A percentile compares a stretch with the other conserved stretches of the same genome.
phyloP scores from a whole-genome alignment of 2,329 filamentous ascomycete genomes.

The Botrytis fabae region DNA sequence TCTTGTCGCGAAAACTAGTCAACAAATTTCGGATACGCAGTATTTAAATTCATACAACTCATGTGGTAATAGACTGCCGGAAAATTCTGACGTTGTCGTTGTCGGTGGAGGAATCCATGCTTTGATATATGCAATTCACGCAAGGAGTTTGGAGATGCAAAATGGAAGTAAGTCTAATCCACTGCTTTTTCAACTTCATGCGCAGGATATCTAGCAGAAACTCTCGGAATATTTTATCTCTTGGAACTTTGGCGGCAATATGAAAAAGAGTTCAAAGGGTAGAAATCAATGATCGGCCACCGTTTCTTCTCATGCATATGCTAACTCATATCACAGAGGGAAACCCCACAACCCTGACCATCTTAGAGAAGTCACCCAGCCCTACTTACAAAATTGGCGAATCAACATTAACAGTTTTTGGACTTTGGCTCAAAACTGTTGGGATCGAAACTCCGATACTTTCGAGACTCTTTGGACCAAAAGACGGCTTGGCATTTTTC shows the following conservation, averaged over 20 bases:
- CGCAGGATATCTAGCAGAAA: background rate
- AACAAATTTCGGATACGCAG: constrained; percentile 6
- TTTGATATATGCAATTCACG: constrained; percentile 36
- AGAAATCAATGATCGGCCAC: background rate
- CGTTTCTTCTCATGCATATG: background rate
- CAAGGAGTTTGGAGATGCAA: constrained; percentile 26
- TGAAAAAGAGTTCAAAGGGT: background rate
- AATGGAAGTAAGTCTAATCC: constrained; percentile 11
- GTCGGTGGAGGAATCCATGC: constrained; percentile 34
- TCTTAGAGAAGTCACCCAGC: constrained; percentile 31
- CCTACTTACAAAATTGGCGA: constrained; percentile 38
- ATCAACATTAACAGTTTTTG: constrained; percentile 34
- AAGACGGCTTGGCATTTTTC: constrained; percentile 38
- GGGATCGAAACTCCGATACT: constrained; percentile 29
- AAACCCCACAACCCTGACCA: constrained; percentile 23
- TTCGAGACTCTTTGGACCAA: constrained; percentile 34
- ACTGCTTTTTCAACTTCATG: background rate
- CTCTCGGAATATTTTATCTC: background rate
- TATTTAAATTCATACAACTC: constrained; percentile 9
- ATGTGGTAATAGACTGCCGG: constrained; percentile 21
- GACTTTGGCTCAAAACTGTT: constrained; percentile 30
- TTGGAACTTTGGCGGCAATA: background rate
- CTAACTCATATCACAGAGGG: background rate
- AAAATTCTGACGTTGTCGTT: constrained; percentile 33
- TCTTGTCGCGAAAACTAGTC: background rate